Evolutionary conservation across 805 yeast genomes (phyloP).

Genomic region (Yarrowia hollandica): DNA sequence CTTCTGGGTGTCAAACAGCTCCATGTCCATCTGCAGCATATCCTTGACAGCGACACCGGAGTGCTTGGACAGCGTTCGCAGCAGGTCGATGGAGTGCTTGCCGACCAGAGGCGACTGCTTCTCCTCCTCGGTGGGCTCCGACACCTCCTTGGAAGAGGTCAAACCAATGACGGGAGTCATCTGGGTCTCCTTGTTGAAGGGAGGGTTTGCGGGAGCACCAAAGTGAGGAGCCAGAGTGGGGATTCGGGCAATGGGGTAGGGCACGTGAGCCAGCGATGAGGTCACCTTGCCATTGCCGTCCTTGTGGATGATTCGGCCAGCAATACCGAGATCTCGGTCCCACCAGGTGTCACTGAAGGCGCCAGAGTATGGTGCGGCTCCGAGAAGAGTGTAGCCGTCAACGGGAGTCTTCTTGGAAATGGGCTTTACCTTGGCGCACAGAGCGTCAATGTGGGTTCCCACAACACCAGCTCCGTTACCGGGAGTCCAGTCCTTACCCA

Average conservation of each 20-base stretch:
- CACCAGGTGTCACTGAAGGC: constrained; percentile 67
- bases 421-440: constrained; percentile 69
- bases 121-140: constrained; percentile 58
- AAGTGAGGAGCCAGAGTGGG: constrained; percentile 84
- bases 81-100: constrained; percentile 61
- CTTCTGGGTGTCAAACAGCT: constrained; percentile 74
- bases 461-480: constrained; percentile 58
- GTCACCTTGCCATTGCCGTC: constrained; percentile 38
- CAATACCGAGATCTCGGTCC: constrained; percentile 80
- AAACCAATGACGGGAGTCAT: constrained; percentile 74
- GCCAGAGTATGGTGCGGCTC: constrained; percentile 80
- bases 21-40: constrained; percentile 68
- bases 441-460: constrained; percentile 70
- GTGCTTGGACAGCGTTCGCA: constrained; percentile 64
- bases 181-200: constrained; percentile 71
- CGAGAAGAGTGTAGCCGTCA: constrained; percentile 71
- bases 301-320: constrained; percentile 66
- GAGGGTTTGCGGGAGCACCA: constrained; percentile 62
- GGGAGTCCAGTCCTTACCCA: constrained; percentile 67
- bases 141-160: constrained; percentile 41
- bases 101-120: constrained; percentile 61
- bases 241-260: constrained; percentile 60
- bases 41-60: constrained; percentile 59
- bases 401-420: constrained; percentile 56
- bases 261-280: constrained; percentile 39